Percentiles rank a stretch among this genome's conserved stretches.
These are phyloP conservation scores for Fistulina hepatica DNA, from an alignment of 1,284 basidiomycete species.

Conservation along the genomic window DNA sequence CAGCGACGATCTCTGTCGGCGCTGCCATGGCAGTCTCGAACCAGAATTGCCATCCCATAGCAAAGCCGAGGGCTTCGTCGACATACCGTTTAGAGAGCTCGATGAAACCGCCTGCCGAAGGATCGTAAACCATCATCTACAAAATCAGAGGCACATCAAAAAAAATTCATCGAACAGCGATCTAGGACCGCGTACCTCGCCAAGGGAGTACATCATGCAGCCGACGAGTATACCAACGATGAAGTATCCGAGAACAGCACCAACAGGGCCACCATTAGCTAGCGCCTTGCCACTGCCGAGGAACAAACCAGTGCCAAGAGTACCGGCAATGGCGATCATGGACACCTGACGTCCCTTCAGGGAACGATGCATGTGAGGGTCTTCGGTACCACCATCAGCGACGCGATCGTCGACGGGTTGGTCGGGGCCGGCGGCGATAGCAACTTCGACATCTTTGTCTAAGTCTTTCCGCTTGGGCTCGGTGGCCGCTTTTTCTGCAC, in stretches of 20 bases:
- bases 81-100: slow-evolving; percentile 42
- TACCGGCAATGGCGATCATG: slow-evolving; percentile 8
- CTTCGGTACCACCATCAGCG: too few relatives aligned
- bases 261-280: slow-evolving; percentile 17
- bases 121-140: too few relatives aligned
- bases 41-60: slow-evolving; percentile 41
- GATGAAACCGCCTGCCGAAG: slow-evolving; percentile 44
- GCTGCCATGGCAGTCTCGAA: slow-evolving; percentile 38
- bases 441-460: too few relatives aligned
- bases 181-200: slow-evolving; percentile 41
- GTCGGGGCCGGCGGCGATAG: too few relatives aligned
- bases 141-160: too few relatives aligned
- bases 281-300: slow-evolving; percentile 16
- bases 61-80: slow-evolving; percentile 44
- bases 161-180: not conserved
- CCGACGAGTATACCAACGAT: slow-evolving; percentile 47
- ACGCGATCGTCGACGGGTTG: slow-evolving; percentile 7
- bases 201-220: slow-evolving; percentile 37
- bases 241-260: slow-evolving; percentile 8
- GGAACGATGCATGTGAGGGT: too few relatives aligned
- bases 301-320: slow-evolving; percentile 5
- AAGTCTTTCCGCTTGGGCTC: too few relatives aligned
- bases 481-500: too few relatives aligned
- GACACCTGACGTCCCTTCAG: slow-evolving; percentile 6
- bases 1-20: slow-evolving; percentile 45